phyloP scores from a whole-genome alignment of 495 filamentous ascomycete species.

The Penicillium odoratum region DNA sequence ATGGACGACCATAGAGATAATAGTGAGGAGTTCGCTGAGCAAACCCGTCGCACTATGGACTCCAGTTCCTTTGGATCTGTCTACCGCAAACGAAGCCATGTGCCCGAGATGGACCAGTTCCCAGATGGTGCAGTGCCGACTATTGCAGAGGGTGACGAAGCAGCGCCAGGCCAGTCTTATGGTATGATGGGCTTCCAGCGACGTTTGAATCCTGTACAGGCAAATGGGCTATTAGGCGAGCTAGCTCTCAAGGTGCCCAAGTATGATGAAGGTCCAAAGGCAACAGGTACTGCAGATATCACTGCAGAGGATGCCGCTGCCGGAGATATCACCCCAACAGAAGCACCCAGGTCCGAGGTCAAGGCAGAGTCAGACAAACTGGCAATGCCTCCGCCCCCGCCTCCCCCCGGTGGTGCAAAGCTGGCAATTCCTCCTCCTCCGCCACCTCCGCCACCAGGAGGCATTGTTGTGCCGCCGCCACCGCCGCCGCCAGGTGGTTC shows the following conservation, averaged over 20 bases:
- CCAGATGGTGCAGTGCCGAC: slow-evolving; percentile 39
- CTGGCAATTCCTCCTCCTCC: slow-evolving; percentile 41
- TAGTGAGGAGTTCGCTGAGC: slow-evolving; percentile 51
- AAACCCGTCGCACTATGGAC: slow-evolving; percentile 50
- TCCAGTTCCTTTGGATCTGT: slow-evolving; percentile 67
- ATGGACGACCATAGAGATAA: slow-evolving; percentile 73
- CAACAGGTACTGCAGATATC: slow-evolving; percentile 58
- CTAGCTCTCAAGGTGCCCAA: slow-evolving; percentile 74
- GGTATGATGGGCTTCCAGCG: slow-evolving; percentile 66
- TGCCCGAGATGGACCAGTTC: slow-evolving; percentile 43
- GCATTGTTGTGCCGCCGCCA: slow-evolving; percentile 24
- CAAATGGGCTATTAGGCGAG: slow-evolving; percentile 75
- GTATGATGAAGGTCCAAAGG: slow-evolving; percentile 62
- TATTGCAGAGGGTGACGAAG: slow-evolving; percentile 37
- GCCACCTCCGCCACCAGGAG: slow-evolving; percentile 42
- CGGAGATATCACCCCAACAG: slow-evolving; percentile 34
- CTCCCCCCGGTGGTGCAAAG: slow-evolving; percentile 15
- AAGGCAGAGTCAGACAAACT: slow-evolving; percentile 25
- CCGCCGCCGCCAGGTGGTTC: slow-evolving; percentile 36
- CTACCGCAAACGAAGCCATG: slow-evolving; percentile 58
- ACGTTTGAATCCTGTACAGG: slow-evolving; percentile 70
- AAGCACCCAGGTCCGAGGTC: slow-evolving; percentile 24
- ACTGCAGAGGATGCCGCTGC: slow-evolving; percentile 35
- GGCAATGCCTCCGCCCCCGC: slow-evolving; percentile 45
- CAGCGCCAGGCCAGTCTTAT: slow-evolving; percentile 65